Percentiles rank a stretch among this genome's conserved stretches.
These are phyloP conservation scores for Cornus florida DNA, from an alignment of 148 eudicot genomes.

Conservation along the genomic window DNA sequence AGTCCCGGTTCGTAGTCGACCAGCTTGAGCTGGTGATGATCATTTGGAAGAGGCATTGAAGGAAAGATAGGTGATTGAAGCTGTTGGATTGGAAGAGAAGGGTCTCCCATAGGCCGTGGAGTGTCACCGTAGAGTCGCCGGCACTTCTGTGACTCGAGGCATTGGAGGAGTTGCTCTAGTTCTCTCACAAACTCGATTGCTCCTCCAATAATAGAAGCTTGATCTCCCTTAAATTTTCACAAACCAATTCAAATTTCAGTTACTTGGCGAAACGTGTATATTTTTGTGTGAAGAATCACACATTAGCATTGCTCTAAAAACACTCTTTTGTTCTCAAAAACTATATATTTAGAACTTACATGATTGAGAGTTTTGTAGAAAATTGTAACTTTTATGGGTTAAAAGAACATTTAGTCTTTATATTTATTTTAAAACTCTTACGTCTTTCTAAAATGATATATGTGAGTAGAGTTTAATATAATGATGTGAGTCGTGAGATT, in stretches of 20 bases:
- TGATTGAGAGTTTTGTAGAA: no score
- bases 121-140: conserved; percentile 76
- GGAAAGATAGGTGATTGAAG: conserved; percentile 32
- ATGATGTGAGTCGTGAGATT: no score
- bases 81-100: conserved; percentile 26
- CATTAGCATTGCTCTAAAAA: no score
- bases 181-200: conserved; percentile 96
- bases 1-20: conserved; percentile 45
- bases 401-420: no score
- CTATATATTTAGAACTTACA: no score
- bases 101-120: conserved; percentile 34
- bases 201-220: conserved; percentile 96
- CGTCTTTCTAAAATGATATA: no score
- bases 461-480: no score
- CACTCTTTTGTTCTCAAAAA: no score
- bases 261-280: neutral
- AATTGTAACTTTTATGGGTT: no score
- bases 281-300: neutral
- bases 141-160: conserved; percentile 91
- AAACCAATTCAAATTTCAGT: neutral
- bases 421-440: no score
- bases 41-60: conserved; percentile 27
- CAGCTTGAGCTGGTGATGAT: conserved; percentile 13
- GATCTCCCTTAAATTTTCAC: conserved; percentile 66
- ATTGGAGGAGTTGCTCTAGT: conserved; percentile 85